phyloP scores from a whole-genome alignment of 2,329 filamentous ascomycete species.

The Dryadomyces quercus-mongolicae region DNA sequence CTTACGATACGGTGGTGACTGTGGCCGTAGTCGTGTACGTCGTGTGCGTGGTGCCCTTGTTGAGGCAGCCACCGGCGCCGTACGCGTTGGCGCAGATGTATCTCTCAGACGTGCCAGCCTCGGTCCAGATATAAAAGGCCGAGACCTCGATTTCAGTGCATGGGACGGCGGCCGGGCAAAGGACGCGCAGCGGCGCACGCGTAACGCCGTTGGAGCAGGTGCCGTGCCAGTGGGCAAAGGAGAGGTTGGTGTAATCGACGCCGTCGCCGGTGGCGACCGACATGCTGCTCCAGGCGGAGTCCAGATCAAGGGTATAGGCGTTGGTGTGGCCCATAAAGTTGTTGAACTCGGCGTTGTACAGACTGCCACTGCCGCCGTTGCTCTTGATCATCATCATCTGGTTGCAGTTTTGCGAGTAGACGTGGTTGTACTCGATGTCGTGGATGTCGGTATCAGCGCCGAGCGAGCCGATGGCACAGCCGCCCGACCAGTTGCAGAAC shows the following conservation, averaged over 20 bases:
- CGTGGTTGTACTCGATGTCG: slow-evolving; percentile 38
- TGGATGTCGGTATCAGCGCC: slow-evolving; percentile 23
- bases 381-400: slow-evolving; percentile 54
- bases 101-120: slow-evolving; percentile 8
- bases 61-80: slow-evolving; percentile 11
- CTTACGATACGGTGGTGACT: neutral
- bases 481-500: slow-evolving; percentile 48
- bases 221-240: slow-evolving; percentile 43
- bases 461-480: slow-evolving; percentile 45
- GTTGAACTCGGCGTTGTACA: slow-evolving; percentile 37
- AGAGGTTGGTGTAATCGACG: slow-evolving; percentile 39
- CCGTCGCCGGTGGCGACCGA: slow-evolving; percentile 27
- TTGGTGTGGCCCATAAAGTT: slow-evolving; percentile 50
- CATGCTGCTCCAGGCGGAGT: slow-evolving; percentile 33
- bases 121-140: slow-evolving; percentile 15
- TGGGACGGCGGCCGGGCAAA: slow-evolving; percentile 11
- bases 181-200: slow-evolving; percentile 40
- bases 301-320: slow-evolving; percentile 44
- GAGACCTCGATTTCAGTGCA: slow-evolving; percentile 11
- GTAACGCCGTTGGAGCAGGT: slow-evolving; percentile 33
- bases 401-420: slow-evolving; percentile 46
- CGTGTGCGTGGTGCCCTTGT: neutral
- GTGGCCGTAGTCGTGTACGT: slow-evolving; percentile 5
- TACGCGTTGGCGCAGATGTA: slow-evolving; percentile 14
- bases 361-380: slow-evolving; percentile 41